A percentile compares a stretch with the other conserved stretches of the same genome.
These are phyloP conservation scores for Rhazya stricta DNA, from an alignment of 257 asterid species.

Conservation along the genomic window DNA sequence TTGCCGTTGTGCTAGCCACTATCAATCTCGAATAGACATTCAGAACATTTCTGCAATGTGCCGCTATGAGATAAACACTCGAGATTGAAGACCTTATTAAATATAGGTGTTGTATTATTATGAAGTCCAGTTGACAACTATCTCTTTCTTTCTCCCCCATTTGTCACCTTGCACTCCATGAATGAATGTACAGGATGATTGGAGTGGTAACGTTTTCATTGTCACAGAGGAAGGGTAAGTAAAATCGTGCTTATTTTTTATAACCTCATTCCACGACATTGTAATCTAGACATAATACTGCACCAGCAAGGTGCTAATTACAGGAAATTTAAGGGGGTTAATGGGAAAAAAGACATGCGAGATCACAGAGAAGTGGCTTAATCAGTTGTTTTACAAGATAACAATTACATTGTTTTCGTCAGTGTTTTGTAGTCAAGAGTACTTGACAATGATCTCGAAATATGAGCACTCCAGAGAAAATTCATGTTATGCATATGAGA, in stretches of 20 bases:
- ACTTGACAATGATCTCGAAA: not conserved
- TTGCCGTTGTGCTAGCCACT: slow-evolving; percentile 9
- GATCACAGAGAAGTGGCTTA: not conserved
- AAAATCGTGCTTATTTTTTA: not conserved
- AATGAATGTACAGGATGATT: too few relatives aligned
- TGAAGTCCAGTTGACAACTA: not conserved
- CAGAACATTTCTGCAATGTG: not conserved
- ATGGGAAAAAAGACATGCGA: not conserved
- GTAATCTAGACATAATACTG: not conserved
- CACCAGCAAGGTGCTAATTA: not conserved
- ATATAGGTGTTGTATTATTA: not conserved
- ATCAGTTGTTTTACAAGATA: not conserved
- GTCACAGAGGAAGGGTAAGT: not conserved
- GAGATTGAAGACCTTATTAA: not conserved
- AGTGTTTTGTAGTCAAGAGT: not conserved
- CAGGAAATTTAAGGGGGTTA: not conserved
- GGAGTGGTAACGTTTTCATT: too few relatives aligned
- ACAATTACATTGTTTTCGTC: not conserved
- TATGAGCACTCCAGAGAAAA: not conserved
- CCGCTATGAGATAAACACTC: not conserved
- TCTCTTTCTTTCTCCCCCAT: not conserved
- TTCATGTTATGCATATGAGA: not conserved
- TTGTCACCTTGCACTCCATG: not conserved
- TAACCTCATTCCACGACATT: not conserved
- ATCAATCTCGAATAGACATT: not conserved